Evolutionary conservation across 2,329 filamentous ascomycete species (phyloP).

Genomic region (Dactylellina drechsleri): DNA sequence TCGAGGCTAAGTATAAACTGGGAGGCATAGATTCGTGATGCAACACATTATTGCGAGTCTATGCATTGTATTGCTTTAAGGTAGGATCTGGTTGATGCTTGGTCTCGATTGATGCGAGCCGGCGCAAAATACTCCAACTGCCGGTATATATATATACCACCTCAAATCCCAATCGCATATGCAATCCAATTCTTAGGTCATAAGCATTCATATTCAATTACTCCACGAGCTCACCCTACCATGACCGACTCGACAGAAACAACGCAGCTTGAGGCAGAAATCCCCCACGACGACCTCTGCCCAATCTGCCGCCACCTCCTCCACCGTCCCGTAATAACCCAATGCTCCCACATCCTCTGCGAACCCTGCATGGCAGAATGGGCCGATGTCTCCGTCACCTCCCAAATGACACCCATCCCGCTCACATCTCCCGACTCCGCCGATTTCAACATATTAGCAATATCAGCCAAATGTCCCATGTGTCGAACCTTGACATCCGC

Average conservation of each 20-base stretch:
- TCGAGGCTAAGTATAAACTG: too few relatives aligned
- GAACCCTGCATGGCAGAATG: conserved; percentile 65
- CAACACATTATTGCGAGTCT: not conserved
- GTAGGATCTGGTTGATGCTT: not conserved
- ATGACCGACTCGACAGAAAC: too few relatives aligned
- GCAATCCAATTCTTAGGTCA: too few relatives aligned
- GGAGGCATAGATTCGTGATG: not conserved
- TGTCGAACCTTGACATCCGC: conserved; percentile 63
- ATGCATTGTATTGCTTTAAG: not conserved
- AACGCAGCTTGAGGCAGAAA: conserved; percentile 4
- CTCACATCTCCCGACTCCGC: conserved; percentile 60
- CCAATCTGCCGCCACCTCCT: conserved; percentile 65
- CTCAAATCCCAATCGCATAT: too few relatives aligned
- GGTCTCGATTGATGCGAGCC: too few relatives aligned
- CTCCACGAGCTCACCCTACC: too few relatives aligned
- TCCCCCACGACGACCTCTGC: conserved; percentile 63
- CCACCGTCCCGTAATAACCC: conserved; percentile 62
- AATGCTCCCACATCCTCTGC: conserved; percentile 64
- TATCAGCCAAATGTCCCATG: conserved; percentile 65
- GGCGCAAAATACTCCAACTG: not conserved
- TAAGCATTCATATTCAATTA: too few relatives aligned
- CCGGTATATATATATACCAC: not conserved
- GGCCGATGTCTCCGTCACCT: conserved; percentile 62
- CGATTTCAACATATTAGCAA: conserved; percentile 57
- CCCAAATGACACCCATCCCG: conserved; percentile 62